These are phyloP conservation scores for Colletotrichum australisinense DNA, from an alignment of 2,329 filamentous ascomycete genomes.

Conservation along the genomic window DNA sequence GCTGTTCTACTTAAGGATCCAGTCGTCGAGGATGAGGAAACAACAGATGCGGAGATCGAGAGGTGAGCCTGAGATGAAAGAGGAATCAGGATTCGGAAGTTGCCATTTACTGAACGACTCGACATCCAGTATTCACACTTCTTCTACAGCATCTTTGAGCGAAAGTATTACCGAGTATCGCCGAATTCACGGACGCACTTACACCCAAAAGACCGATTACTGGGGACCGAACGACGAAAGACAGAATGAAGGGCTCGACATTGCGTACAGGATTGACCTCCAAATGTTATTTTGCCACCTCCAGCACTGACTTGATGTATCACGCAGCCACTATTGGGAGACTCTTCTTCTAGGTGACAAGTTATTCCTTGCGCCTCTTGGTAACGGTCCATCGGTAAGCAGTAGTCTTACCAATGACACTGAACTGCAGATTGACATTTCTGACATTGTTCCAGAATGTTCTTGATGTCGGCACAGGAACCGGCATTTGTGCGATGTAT, in stretches of 20 bases:
- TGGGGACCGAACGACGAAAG: slow-evolving; percentile 37
- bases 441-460: too few species aligned
- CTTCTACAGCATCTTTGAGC: slow-evolving; percentile 45
- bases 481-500: too few species aligned
- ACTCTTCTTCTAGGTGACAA: slow-evolving; percentile 39
- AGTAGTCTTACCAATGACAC: too few species aligned
- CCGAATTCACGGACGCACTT: slow-evolving; percentile 44
- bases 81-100: too few species aligned
- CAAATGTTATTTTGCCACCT: not conserved
- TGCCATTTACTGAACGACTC: not conserved
- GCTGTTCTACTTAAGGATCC: too few species aligned
- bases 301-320: too few species aligned
- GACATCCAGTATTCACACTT: not conserved
- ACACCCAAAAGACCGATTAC: slow-evolving; percentile 26
- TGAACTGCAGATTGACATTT: not conserved
- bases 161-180: slow-evolving; percentile 47
- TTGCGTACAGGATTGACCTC: slow-evolving; percentile 18
- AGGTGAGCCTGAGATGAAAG: too few species aligned
- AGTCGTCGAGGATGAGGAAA: not conserved
- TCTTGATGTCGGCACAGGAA: too few species aligned
- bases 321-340: slow-evolving; percentile 39
- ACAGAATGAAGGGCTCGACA: slow-evolving; percentile 35
- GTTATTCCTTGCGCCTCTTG: slow-evolving; percentile 29
- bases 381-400: too few species aligned
- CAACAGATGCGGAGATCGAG: not conserved